Conservation (phyloP, 2,329 filamentous ascomycete genomes). For the Aspergillus japonicus region DNA sequence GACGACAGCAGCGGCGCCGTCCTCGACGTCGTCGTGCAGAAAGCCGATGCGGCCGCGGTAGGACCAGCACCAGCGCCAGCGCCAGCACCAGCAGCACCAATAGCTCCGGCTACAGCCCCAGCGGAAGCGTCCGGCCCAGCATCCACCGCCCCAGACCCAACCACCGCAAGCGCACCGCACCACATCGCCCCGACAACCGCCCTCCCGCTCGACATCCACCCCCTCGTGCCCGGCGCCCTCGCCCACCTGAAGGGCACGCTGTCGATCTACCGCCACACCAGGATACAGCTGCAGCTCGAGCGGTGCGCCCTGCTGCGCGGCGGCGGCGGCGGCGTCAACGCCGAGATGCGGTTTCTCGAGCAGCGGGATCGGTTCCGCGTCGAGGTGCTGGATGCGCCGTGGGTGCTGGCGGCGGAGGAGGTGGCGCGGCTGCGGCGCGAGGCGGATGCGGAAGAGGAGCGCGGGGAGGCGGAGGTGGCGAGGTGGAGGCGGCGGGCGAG, state of each 20-base stretch:
- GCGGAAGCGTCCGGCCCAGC: not conserved
- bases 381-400: slow-evolving; percentile 53
- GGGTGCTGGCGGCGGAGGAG: slow-evolving; percentile 50
- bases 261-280: slow-evolving; percentile 45
- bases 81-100: too few species aligned
- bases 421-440: slow-evolving; percentile 44
- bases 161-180: slow-evolving; percentile 26
- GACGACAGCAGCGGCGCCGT: slow-evolving; percentile 62
- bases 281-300: slow-evolving; percentile 55
- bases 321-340: slow-evolving; percentile 45
- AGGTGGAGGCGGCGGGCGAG: slow-evolving; percentile 29
- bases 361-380: slow-evolving; percentile 51
- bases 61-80: too few species aligned
- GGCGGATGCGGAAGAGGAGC: slow-evolving; percentile 40
- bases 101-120: too few species aligned
- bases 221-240: slow-evolving; percentile 51
- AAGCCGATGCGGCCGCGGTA: too few species aligned
- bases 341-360: slow-evolving; percentile 55
- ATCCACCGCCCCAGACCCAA: not conserved
- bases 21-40: slow-evolving; percentile 54
- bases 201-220: slow-evolving; percentile 46
- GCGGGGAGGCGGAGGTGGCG: slow-evolving; percentile 37
- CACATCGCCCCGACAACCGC: slow-evolving; percentile 27
- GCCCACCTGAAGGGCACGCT: slow-evolving; percentile 60
- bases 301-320: slow-evolving; percentile 47